Conservation (phyloP, 2,329 filamentous ascomycete species). For the Colletotrichum higginsianum region DNA sequence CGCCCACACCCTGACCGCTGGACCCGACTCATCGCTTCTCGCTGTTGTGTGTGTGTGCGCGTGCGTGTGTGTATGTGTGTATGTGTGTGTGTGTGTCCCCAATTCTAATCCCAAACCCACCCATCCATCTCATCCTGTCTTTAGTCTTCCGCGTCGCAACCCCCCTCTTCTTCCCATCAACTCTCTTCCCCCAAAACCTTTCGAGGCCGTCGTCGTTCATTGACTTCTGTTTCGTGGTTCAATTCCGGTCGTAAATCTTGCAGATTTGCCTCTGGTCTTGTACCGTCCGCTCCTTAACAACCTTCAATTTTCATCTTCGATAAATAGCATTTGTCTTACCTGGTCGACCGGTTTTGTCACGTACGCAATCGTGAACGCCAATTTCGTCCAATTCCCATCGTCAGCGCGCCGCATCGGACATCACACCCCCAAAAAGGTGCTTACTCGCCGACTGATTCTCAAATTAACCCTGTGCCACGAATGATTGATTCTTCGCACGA, state of each 20-base stretch:
- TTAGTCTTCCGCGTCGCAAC: constrained; percentile 44
- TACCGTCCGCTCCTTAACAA: constrained; percentile 49
- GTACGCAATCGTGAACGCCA: constrained; percentile 39
- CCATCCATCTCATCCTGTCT: constrained; percentile 42
- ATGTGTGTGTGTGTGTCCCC: constrained; percentile 37
- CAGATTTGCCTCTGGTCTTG: constrained; percentile 68
- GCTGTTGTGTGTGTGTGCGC: constrained; percentile 24
- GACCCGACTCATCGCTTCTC: constrained; percentile 41
- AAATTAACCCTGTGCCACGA: not conserved
- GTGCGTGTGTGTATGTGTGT: constrained; percentile 24
- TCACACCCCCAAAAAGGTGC: constrained; percentile 21
- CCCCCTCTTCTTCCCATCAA: constrained; percentile 48
- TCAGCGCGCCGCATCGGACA: constrained; percentile 36
- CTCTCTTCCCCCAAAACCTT: constrained; percentile 49
- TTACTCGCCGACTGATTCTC: not conserved
- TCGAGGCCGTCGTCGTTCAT: constrained; percentile 46
- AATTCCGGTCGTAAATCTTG: constrained; percentile 69
- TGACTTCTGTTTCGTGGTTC: constrained; percentile 59
- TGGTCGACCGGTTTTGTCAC: constrained; percentile 41
- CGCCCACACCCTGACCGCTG: constrained; percentile 33
- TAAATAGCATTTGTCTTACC: constrained; percentile 46
- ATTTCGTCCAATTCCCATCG: constrained; percentile 40
- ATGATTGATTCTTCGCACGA: not conserved
- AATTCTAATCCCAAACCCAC: constrained; percentile 42
- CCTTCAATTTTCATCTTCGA: constrained; percentile 42